phyloP scores from a whole-genome alignment of 169 alveolate species.

The Pseudocohnilembus persalinus region DNA sequence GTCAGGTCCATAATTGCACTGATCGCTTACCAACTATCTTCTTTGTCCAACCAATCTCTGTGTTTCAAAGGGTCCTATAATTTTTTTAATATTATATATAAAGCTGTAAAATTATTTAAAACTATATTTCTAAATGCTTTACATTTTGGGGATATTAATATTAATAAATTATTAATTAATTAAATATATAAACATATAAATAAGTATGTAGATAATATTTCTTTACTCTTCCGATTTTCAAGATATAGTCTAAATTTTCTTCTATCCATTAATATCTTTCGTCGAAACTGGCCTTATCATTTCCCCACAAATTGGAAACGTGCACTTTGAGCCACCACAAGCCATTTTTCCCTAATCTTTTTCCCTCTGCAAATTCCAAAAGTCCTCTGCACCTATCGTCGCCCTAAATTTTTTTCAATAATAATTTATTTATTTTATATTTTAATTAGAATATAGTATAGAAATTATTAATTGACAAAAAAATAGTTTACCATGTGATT shows the following conservation, averaged over 20 bases:
- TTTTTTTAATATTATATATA: constrained; percentile 48
- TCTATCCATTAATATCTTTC: constrained; percentile 88
- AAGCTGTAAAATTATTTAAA: neutral
- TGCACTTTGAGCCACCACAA: constrained; percentile 95
- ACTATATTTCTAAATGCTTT: no score
- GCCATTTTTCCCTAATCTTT: constrained; percentile 92
- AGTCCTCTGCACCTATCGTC: constrained; percentile 95
- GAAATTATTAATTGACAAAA: no score
- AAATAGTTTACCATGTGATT: constrained; percentile 79
- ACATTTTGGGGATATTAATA: no score
- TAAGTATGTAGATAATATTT: no score
- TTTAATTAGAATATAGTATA: no score
- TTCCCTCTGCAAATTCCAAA: constrained; percentile 89
- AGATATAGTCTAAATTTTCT: constrained; percentile 60
- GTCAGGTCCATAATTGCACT: constrained; percentile 89
- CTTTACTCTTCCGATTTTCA: constrained; percentile 47
- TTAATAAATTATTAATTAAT: no score
- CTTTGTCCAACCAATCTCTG: constrained; percentile 80
- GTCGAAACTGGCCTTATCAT: constrained; percentile 87
- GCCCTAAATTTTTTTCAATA: constrained; percentile 45
- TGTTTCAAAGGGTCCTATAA: constrained; percentile 88
- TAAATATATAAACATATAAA: no score
- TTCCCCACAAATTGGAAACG: constrained; percentile 91
- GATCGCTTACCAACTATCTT: constrained; percentile 95
- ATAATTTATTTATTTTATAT: no score